A percentile compares a stretch with the other conserved stretches of the same genome.
Conservation (phyloP, 331 rosid genomes). For the Pyracantha coccinea region DNA sequence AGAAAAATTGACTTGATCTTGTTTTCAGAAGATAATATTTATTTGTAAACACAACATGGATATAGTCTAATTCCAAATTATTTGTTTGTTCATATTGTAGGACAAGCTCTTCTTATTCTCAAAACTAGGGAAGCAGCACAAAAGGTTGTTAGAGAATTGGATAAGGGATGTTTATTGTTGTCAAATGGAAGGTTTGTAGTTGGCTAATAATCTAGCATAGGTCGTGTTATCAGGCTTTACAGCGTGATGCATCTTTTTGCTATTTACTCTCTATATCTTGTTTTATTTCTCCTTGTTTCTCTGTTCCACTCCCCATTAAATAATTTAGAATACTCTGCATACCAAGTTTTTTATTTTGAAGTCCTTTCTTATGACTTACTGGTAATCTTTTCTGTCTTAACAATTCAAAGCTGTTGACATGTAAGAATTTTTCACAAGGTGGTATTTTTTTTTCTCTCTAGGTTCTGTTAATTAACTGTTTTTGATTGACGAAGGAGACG, state of each 20-base stretch:
- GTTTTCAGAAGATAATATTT: neutral
- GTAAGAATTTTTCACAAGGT: neutral
- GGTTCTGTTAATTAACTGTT: neutral
- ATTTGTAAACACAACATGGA: neutral
- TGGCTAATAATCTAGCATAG: neutral
- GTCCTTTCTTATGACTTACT: neutral
- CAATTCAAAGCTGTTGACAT: neutral
- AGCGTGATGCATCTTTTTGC: neutral
- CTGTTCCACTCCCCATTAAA: neutral
- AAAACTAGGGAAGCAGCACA: conserved; percentile 57
- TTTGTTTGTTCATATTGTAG: conserved; percentile 34
- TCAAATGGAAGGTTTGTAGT: conserved; percentile 80
- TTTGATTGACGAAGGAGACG: neutral
- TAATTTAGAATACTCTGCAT: neutral
- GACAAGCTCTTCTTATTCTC: conserved; percentile 82
- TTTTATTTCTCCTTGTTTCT: neutral
- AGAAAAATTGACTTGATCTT: neutral
- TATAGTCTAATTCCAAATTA: neutral
- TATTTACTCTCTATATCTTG: neutral
- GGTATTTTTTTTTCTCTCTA: neutral
- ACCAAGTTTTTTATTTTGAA: neutral
- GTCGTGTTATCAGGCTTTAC: neutral
- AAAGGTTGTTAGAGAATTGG: conserved; percentile 43
- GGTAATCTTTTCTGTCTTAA: neutral
- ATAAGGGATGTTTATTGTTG: conserved; percentile 58